Conservation (phyloP, 805 yeast species). For the Hanseniaspora occidentalis region DNA sequence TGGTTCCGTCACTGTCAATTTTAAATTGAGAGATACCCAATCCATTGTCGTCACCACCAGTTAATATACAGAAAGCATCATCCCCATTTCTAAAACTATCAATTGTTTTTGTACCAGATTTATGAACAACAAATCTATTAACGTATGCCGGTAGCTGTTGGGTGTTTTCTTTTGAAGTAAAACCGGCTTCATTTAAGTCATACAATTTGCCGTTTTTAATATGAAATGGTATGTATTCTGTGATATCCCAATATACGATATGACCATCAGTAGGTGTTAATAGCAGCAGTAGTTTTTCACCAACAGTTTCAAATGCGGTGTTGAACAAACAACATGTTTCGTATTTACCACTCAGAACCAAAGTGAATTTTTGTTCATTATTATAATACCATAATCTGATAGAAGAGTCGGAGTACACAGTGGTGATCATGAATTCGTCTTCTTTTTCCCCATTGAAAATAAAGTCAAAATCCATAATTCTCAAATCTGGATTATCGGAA, state of each 20-base stretch:
- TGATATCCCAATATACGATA: conserved; percentile 47
- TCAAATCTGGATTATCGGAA: conserved; percentile 59
- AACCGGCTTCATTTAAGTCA: not conserved
- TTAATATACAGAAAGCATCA: conserved; percentile 28
- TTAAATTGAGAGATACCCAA: conserved; percentile 31
- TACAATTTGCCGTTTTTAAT: conserved; percentile 6
- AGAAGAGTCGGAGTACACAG: conserved; percentile 79
- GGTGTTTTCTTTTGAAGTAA: too few species aligned
- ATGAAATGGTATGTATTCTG: conserved; percentile 17
- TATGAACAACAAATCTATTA: conserved; percentile 41
- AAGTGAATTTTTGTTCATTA: conserved; percentile 27
- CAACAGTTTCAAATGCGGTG: conserved; percentile 32
- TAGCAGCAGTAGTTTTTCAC: conserved; percentile 22
- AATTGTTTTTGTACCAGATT: conserved; percentile 71
- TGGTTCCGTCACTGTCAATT: conserved; percentile 11
- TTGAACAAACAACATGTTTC: conserved; percentile 68
- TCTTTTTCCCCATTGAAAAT: conserved; percentile 16
- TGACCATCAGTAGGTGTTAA: conserved; percentile 79
- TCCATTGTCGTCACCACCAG: conserved; percentile 94
- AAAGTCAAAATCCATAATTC: conserved; percentile 78
- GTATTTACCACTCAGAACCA: conserved; percentile 40
- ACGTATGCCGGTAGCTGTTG: not conserved
- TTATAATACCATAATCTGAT: conserved; percentile 53
- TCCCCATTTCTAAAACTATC: conserved; percentile 16
- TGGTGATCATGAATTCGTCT: conserved; percentile 28